Conservation (phyloP, 2,329 filamentous ascomycete species). For the Paraphoma sp. region DNA sequence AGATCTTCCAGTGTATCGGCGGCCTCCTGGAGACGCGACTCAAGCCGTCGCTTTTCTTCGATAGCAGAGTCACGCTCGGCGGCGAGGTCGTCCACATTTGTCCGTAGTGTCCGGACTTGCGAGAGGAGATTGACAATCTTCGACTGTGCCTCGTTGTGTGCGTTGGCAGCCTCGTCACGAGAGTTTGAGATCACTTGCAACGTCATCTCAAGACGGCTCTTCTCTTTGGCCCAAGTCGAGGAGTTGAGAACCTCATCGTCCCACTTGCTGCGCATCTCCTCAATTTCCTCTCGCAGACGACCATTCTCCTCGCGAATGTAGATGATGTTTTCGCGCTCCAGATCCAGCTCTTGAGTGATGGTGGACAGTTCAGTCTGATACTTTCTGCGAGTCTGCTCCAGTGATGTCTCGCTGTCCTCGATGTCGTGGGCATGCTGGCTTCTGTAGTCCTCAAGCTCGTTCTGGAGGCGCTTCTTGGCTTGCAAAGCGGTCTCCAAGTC, state of each 20-base stretch:
- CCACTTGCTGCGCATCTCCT: constrained; percentile 95
- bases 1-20: constrained; percentile 89
- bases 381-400: constrained; percentile 97
- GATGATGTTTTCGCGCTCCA: constrained; percentile 89
- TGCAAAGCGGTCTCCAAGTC: constrained; percentile 86
- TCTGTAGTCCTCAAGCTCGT: constrained; percentile 96
- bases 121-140: constrained; percentile 91
- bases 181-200: constrained; percentile 87
- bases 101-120: constrained; percentile 84
- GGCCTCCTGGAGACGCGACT: constrained; percentile 84
- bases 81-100: constrained; percentile 82
- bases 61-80: constrained; percentile 84
- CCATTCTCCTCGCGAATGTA: constrained; percentile 84
- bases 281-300: constrained; percentile 91
- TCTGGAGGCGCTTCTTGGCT: constrained; percentile 91
- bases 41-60: constrained; percentile 89
- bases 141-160: constrained; percentile 92
- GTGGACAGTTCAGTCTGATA: constrained; percentile 93
- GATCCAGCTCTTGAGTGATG: constrained; percentile 88
- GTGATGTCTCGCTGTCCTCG: constrained; percentile 92
- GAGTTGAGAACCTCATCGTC: constrained; percentile 97
- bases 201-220: constrained; percentile 87
- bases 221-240: constrained; percentile 98
- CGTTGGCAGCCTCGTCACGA: constrained; percentile 90
- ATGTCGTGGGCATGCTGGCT: constrained; percentile 94